A percentile compares a stretch with the other conserved stretches of the same genome.
These are phyloP conservation scores for Cladophialophora yegresii DNA, from an alignment of 2,329 filamentous ascomycete genomes.

Conservation along the genomic window DNA sequence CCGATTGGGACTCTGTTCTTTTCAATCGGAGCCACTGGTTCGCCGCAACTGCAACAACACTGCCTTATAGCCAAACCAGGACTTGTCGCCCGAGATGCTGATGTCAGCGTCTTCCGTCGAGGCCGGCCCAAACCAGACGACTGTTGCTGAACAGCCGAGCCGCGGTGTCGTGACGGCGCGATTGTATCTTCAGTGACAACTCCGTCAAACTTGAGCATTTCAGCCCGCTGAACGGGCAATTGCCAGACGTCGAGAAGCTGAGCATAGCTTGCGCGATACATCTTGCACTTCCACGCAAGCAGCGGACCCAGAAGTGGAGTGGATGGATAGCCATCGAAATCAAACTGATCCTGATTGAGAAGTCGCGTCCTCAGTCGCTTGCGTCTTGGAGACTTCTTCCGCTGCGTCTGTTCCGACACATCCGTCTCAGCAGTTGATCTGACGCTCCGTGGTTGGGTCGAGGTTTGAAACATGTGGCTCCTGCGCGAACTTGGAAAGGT, in stretches of 20 bases:
- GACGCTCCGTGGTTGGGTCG: conserved; percentile 31
- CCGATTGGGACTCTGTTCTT: conserved; percentile 36
- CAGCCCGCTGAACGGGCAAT: conserved; percentile 56
- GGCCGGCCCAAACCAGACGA: conserved; percentile 9
- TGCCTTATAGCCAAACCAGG: conserved; percentile 46
- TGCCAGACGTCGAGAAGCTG: conserved; percentile 62
- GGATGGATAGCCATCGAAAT: conserved; percentile 47
- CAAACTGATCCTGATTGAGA: conserved; percentile 59
- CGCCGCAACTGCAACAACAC: conserved; percentile 48
- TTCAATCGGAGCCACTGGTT: conserved; percentile 33
- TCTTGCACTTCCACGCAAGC: conserved; percentile 51
- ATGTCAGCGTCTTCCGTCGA: conserved; percentile 14
- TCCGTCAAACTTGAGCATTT: conserved; percentile 60
- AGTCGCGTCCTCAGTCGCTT: conserved; percentile 52
- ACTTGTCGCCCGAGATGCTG: conserved; percentile 21
- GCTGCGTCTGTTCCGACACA: conserved; percentile 28
- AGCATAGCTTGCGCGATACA: conserved; percentile 61
- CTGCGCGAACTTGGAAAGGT: conserved; percentile 18
- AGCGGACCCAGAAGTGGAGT: conserved; percentile 54
- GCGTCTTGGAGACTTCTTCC: conserved; percentile 38
- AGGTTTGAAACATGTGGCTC: conserved; percentile 21
- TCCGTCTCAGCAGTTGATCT: conserved; percentile 44
- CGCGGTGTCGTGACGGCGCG: neutral
- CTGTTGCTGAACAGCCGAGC: neutral
- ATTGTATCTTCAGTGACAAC: conserved; percentile 3